Evolutionary conservation across 2,329 filamentous ascomycete species (phyloP), one percentile per base, ranked within the genome.

Genomic region (Sphaerulina musiva): DNA sequence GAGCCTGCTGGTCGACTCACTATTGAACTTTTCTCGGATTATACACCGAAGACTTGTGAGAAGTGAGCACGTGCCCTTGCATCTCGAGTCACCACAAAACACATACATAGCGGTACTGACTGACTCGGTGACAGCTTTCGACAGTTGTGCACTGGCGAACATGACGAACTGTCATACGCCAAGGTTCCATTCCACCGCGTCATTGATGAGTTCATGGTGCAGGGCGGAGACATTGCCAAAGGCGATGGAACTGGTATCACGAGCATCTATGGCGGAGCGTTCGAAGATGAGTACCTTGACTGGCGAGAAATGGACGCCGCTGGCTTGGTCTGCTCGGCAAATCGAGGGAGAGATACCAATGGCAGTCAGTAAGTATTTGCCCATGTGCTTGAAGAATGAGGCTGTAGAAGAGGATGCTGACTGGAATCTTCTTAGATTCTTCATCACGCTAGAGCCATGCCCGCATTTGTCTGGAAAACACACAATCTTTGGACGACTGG

Each of bases 21-120:
- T 3, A 70, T 76, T 49, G 74, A 76, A 64, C 69, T 76, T 17
- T 76, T 75, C 66, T 63, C 62, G 20, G 74, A 76, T 63, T 68
- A 74, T 56, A 68, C 72, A 8, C 74, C 74, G 8, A 69, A 67
- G 53, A 75, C 74, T 47, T 74, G 70, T 62, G 73, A 76, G 64
- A 76, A 75, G 74, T 75, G 66, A 58, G 63, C 49, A 38, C 34
- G 10, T 38, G 34, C 10, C 34, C 10, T 38, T 11, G 10, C 10
- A 38, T 38, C 34, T 38, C 12, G 34, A n/a, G 10, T 11, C 10
- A 10, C 34, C 32, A 34, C 44, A 44, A 44, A 20, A 20, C 20
- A 20, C 20, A 20, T 20, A 20, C 20, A 20, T 38, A 48, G 59
- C 46, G 62, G 45, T 23, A 44, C 47, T 58, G 17, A 59, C 54